These are phyloP conservation scores for Rhododendron vialii DNA, from an alignment of 148 eudicot genomes.

Conservation along the genomic window DNA sequence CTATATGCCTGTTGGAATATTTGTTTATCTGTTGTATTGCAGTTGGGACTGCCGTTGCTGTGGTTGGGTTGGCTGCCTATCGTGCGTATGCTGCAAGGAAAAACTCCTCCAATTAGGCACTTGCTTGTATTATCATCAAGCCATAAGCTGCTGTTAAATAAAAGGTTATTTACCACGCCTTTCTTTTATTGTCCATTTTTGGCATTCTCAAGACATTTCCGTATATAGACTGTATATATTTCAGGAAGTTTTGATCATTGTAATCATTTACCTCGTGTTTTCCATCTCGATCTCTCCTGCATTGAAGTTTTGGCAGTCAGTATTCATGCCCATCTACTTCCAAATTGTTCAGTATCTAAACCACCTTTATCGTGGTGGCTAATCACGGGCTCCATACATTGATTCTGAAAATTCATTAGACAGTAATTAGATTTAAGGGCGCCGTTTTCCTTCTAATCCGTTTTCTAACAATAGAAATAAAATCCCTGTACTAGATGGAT, in stretches of 20 bases:
- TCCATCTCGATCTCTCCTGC: background rate
- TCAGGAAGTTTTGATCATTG: background rate
- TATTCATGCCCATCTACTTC: background rate
- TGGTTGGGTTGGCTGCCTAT: constrained; percentile 48
- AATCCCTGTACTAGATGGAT: background rate
- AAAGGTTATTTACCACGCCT: background rate
- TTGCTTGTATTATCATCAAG: background rate
- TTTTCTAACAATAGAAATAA: background rate
- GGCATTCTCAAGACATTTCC: background rate
- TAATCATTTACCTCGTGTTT: background rate
- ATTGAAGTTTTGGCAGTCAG: background rate
- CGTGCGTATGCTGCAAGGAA: constrained; percentile 44
- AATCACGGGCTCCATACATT: background rate
- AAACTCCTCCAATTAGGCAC: constrained; percentile 32
- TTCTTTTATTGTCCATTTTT: background rate
- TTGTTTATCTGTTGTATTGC: constrained; percentile 13
- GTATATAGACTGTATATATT: no score
- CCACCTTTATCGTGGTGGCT: background rate
- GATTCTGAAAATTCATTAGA: background rate
- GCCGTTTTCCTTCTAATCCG: background rate
- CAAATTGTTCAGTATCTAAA: no score
- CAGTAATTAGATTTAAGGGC: background rate
- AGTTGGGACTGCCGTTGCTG: constrained; percentile 51
- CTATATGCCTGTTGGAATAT: background rate
- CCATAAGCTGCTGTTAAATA: background rate